These are phyloP conservation scores for Trichoderma afroharzianum DNA, from an alignment of 2,329 filamentous ascomycete species.

Conservation along the genomic window DNA sequence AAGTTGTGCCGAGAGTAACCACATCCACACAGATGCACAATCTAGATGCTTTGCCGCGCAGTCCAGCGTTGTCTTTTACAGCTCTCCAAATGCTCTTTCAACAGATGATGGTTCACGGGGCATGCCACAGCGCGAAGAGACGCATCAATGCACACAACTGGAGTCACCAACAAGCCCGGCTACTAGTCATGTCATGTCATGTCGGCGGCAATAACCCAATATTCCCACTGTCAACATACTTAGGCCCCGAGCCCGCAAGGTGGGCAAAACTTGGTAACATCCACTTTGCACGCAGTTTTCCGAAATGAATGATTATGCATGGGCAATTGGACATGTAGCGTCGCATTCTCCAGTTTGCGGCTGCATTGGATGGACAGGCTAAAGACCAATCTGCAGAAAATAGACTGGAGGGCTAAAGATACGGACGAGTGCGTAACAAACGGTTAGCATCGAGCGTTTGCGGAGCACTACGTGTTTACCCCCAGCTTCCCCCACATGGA, in stretches of 20 bases:
- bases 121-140: background rate
- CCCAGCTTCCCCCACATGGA: background rate
- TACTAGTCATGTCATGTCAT: background rate
- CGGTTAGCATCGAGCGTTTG: conserved; percentile 1
- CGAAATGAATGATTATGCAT: conserved; percentile 5
- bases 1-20: conserved; percentile 5
- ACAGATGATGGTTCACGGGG: background rate
- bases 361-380: background rate
- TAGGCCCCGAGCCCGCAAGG: background rate
- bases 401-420: background rate
- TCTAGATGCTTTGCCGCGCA: background rate
- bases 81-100: background rate
- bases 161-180: background rate
- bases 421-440: conserved; percentile 8
- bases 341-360: background rate
- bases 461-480: background rate
- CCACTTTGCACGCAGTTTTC: background rate
- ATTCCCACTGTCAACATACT: background rate
- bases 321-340: background rate
- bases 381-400: background rate
- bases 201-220: background rate
- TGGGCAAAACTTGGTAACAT: background rate
- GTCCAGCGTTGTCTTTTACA: background rate
- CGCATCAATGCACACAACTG: background rate
- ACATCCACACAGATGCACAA: background rate